Percentiles rank a stretch among this genome's conserved stretches.
phyloP scores from a whole-genome alignment of 2,329 filamentous ascomycete species.

The Fusarium nelsonii region DNA sequence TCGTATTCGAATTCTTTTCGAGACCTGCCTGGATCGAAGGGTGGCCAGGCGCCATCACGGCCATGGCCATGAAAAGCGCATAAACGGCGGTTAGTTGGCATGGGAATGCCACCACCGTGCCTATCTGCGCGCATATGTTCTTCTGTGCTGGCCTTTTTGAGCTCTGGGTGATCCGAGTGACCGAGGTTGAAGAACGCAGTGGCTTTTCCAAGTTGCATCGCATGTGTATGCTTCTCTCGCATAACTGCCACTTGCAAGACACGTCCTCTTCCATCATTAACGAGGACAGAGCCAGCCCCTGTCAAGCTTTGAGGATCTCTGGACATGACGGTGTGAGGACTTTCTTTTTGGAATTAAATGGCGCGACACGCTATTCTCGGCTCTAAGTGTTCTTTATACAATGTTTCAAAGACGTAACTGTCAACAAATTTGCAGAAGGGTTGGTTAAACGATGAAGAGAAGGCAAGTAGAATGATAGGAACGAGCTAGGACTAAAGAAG shows the following conservation, averaged over 20 bases:
- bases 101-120: not conserved
- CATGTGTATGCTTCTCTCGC: not conserved
- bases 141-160: not conserved
- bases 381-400: no score
- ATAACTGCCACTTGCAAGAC: not conserved
- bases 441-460: not conserved
- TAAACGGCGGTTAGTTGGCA: not conserved
- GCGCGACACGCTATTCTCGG: no score
- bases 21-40: slow-evolving; percentile 24
- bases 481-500: not conserved
- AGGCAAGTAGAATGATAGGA: no score
- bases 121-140: not conserved
- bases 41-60: slow-evolving; percentile 28
- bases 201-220: slow-evolving; percentile 11
- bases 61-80: slow-evolving; percentile 13
- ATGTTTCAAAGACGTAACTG: no score
- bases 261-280: no score
- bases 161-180: not conserved
- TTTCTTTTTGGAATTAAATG: not conserved
- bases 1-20: not conserved
- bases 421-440: no score
- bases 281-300: no score
- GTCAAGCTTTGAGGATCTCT: not conserved
- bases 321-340: not conserved
- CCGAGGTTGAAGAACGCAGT: not conserved